phyloP scores from a whole-genome alignment of 257 asterid species.

The Nicotiana sylvestris region DNA sequence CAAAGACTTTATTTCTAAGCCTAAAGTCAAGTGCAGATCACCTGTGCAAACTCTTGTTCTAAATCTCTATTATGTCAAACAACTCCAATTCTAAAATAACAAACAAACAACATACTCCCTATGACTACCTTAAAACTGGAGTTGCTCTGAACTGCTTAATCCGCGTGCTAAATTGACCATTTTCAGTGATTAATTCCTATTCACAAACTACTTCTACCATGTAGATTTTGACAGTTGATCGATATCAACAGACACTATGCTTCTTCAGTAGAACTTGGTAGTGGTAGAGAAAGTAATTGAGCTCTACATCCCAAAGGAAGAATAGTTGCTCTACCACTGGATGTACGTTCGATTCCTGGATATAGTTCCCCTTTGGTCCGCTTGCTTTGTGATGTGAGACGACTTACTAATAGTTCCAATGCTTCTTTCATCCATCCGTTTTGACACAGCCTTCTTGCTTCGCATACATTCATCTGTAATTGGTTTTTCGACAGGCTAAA shows the following conservation, averaged over 20 bases:
- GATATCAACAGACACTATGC: neutral
- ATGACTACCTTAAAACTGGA: neutral
- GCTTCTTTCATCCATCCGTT: conserved; percentile 44
- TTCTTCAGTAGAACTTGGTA: neutral
- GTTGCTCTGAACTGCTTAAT: neutral
- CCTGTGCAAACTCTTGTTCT: neutral
- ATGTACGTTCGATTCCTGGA: neutral
- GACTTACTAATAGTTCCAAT: conserved; percentile 23
- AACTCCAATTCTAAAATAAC: neutral
- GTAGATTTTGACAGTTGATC: neutral
- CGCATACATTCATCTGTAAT: conserved; percentile 28
- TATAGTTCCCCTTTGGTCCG: neutral
- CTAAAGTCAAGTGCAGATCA: neutral
- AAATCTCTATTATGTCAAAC: neutral
- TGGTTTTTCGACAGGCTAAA: neutral
- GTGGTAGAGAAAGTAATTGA: neutral
- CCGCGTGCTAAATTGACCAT: neutral
- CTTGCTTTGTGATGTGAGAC: conserved; percentile 8
- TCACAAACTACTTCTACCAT: neutral
- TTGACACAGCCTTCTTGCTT: conserved; percentile 33
- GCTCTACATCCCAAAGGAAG: neutral
- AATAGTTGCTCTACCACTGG: neutral
- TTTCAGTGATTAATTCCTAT: neutral
- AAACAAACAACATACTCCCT: neutral
- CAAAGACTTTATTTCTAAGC: neutral